Evolutionary conservation across 2,329 filamentous ascomycete genomes (phyloP), one percentile per base, ranked within the genome.

Genomic region (Stagonosporopsis rhizophila): DNA sequence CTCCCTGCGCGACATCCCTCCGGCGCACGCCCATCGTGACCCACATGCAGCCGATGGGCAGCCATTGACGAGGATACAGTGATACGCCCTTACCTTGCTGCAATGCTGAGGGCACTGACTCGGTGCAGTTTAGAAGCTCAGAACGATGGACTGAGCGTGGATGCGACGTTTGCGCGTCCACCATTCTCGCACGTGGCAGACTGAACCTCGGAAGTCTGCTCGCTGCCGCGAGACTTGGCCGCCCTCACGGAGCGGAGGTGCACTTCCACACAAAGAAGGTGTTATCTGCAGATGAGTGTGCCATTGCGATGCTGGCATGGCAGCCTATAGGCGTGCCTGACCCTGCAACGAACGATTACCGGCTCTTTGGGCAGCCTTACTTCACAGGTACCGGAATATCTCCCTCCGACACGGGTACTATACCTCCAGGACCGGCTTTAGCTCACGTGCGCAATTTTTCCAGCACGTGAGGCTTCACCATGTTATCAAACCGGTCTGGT

Each of bases 241-340:
- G 53, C 69, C 64, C 65, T 62, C 37, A 39, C 38, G 30, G 48
- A 56, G 61, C 59, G 54, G 58, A 60, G 60, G 59, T 53, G 55
- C 58, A 39, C 49, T 48, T 57, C 59, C 64, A 56, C 42, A 70
- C 60, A 23, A 35, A 72, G 69, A 73, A 72, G 71, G 71, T 72
- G 65, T 64, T 67, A 68, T 56, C 58, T 40, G 37, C 56, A 62
- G 59, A 57, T 54, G 46, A 53, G 39, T 52, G 59, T 49, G 41
- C 53, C 58, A 40, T 22, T 11, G 17, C 37, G 40, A 51, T 59
- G 62, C 61, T 66, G 64, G 64, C 59, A 48, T 44, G 44, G 25
- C 44, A 45, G 32, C 40, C 27, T 32, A 14, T 32, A n/a, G 4
- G n/a, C 41, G 45, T 48, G 19, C 19, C 15, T 39, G 15, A 12